Percentiles rank a stretch among this genome's conserved stretches.
Conservation (phyloP, 768 basidiomycete species). For the Gymnopilus junonius region DNA sequence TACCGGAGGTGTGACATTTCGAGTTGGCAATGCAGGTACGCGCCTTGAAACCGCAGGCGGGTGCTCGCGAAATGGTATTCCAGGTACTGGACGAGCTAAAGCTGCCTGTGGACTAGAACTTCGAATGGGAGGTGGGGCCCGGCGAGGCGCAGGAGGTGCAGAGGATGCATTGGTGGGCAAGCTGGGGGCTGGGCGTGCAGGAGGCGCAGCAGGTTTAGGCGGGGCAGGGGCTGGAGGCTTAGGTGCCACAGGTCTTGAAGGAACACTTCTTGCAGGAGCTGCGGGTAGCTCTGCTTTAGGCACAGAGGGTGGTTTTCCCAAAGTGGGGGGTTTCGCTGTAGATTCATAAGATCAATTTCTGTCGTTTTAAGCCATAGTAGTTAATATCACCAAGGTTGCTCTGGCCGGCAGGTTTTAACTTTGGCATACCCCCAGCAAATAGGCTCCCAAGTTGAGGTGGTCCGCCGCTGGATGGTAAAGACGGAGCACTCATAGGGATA, state of each 20-base stretch:
- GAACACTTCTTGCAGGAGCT: conserved; percentile 24
- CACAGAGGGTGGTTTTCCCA: conserved; percentile 71
- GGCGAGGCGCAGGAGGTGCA: conserved; percentile 46
- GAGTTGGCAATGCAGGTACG: conserved; percentile 37
- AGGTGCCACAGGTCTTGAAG: conserved; percentile 22
- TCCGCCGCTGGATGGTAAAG: conserved; percentile 35
- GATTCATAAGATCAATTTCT: neutral
- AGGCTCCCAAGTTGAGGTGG: conserved; percentile 84
- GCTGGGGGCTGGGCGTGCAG: conserved; percentile 36
- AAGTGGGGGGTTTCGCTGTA: conserved; percentile 61
- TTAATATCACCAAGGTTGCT: conserved; percentile 52
- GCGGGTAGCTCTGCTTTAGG: conserved; percentile 52
- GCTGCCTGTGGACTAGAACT: conserved; percentile 36
- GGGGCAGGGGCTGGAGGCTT: conserved; percentile 23
- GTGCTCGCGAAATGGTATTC: conserved; percentile 45
- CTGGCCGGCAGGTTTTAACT: conserved; percentile 80
- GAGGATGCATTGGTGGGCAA: conserved; percentile 40
- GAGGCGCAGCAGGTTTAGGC: conserved; percentile 25
- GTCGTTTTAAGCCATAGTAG: conserved; percentile 9
- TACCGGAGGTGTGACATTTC: conserved; percentile 32
- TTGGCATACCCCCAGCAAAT: conserved; percentile 93
- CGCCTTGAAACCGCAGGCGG: conserved; percentile 32
- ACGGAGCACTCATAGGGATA: conserved; percentile 23
- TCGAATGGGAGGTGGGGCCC: conserved; percentile 41
- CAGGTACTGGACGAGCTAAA: conserved; percentile 45